phyloP scores from a whole-genome alignment of 176 grass and related monocot species.

The Phyllostachys edulis region DNA sequence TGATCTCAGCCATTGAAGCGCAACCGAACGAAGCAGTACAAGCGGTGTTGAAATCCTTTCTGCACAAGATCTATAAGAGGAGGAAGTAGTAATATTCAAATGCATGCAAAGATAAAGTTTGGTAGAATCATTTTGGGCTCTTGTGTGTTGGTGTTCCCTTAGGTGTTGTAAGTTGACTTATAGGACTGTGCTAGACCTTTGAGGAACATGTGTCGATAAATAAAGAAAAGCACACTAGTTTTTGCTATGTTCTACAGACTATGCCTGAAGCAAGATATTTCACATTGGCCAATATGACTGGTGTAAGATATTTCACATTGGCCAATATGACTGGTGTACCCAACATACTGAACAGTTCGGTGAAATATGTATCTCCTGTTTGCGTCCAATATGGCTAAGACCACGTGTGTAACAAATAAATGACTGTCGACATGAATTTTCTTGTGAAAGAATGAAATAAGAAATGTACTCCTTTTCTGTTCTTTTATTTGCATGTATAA shows the following conservation, averaged over 20 bases:
- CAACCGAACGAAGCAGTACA: conserved; percentile 53
- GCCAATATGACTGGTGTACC: neutral
- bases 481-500: conserved; percentile 34
- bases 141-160: neutral
- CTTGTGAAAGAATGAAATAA: neutral
- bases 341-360: neutral
- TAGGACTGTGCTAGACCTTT: neutral
- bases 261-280: neutral
- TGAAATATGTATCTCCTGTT: neutral
- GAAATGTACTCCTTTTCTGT: neutral
- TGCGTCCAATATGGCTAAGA: neutral
- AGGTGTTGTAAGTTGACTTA: neutral
- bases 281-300: neutral
- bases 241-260: neutral
- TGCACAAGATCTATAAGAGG: conserved; percentile 69
- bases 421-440: neutral
- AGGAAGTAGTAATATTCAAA: conserved; percentile 30
- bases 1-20: conserved; percentile 55
- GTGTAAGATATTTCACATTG: too few relatives aligned
- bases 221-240: neutral
- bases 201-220: neutral
- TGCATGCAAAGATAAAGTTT: neutral
- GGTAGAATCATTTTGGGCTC: neutral
- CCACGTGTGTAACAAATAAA: neutral
- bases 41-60: conserved; percentile 57